Evolutionary conservation across 352 stramenopile genomes (phyloP).

Genomic region (Elongisporangium prolatum): DNA sequence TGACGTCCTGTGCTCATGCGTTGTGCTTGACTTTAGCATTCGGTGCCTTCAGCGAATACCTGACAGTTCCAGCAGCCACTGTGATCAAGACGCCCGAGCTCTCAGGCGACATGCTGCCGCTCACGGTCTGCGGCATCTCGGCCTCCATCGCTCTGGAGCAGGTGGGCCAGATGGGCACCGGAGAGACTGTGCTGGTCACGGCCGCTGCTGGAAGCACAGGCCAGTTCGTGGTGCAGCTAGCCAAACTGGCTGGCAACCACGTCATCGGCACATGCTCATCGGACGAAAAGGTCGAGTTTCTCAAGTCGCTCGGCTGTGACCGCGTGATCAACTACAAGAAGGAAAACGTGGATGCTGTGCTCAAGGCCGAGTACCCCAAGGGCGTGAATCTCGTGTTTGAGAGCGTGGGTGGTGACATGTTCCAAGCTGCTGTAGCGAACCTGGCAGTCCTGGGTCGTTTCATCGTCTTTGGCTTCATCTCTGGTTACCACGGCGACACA

Average conservation of each 20-base stretch:
- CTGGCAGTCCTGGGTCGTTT: conserved; percentile 34
- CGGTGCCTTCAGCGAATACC: conserved; percentile 46
- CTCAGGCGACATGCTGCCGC: conserved; percentile 29
- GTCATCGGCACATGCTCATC: conserved; percentile 79
- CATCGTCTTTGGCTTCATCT: conserved; percentile 38
- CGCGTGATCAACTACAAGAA: conserved; percentile 78
- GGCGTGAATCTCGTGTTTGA: conserved; percentile 52
- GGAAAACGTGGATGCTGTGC: conserved; percentile 24
- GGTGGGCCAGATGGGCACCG: conserved; percentile 11
- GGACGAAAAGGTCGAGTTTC: conserved; percentile 66
- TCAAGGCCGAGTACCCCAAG: conserved; percentile 40
- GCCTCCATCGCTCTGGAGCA: conserved; percentile 32
- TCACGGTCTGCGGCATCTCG: conserved; percentile 43
- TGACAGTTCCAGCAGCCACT: conserved; percentile 22
- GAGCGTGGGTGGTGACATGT: conserved; percentile 26
- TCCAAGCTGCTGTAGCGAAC: conserved; percentile 25
- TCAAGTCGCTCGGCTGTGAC: conserved; percentile 40
- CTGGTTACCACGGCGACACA: conserved; percentile 40
- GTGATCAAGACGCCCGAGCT: conserved; percentile 43
- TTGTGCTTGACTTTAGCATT: too few species aligned
- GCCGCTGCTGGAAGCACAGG: conserved; percentile 66
- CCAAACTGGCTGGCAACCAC: conserved; percentile 75
- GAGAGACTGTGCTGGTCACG: conserved; percentile 60
- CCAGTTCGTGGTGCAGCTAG: conserved; percentile 82
- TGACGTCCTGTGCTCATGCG: too few species aligned